phyloP scores from a whole-genome alignment of 495 filamentous ascomycete genomes.

The Amorphotheca resinae region DNA sequence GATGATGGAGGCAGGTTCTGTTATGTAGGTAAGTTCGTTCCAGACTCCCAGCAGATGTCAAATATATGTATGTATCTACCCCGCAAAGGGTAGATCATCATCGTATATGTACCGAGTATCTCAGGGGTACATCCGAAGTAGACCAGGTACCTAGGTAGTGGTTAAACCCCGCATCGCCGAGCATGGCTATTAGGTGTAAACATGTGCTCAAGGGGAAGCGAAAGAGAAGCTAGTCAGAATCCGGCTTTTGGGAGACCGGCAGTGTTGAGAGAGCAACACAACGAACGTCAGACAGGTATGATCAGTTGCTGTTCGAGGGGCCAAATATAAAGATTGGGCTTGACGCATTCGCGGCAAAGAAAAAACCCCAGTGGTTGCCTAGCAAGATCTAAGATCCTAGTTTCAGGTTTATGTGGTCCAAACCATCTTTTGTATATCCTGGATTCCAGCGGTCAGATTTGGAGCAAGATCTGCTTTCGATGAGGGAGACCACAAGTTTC shows the following conservation, averaged over 20 bases:
- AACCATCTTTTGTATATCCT: too few species aligned
- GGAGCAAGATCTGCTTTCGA: too few species aligned
- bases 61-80: too few species aligned
- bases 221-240: constrained; percentile 42
- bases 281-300: constrained; percentile 42
- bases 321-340: constrained; percentile 46
- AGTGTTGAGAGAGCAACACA: constrained; percentile 53
- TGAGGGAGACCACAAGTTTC: too few species aligned
- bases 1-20: too few species aligned
- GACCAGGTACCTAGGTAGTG: too few species aligned
- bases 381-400: constrained; percentile 21
- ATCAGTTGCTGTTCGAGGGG: constrained; percentile 35
- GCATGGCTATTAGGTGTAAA: not conserved
- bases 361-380: constrained; percentile 43
- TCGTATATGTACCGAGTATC: too few species aligned
- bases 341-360: constrained; percentile 53
- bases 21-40: not conserved
- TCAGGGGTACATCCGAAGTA: too few species aligned
- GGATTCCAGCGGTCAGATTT: too few species aligned
- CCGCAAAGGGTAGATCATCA: too few species aligned
- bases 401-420: too few species aligned
- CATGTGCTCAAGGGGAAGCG: constrained; percentile 26
- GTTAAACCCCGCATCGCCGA: not conserved
- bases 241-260: constrained; percentile 49
- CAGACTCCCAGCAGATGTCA: not conserved